These are phyloP conservation scores for Backusella psychrophila DNA, from an alignment of 192 early-diverging fungal genomes.

Conservation along the genomic window DNA sequence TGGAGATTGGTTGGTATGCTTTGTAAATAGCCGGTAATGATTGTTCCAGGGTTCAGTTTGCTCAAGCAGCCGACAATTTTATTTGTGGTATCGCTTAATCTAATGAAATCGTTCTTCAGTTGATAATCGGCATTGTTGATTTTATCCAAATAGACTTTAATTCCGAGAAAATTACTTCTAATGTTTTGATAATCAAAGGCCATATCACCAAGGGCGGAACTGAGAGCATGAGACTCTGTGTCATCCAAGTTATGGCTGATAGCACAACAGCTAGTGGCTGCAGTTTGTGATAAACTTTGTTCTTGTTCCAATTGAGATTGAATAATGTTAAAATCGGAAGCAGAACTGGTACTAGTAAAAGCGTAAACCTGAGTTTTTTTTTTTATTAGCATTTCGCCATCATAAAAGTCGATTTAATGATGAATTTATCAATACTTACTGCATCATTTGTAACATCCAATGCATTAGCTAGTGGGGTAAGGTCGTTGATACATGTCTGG, in stretches of 20 bases:
- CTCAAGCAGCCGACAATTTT: background rate
- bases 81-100: background rate
- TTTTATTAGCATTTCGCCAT: background rate
- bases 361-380: background rate
- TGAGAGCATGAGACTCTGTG: background rate
- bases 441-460: background rate
- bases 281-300: background rate
- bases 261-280: background rate
- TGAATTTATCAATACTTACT: background rate
- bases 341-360: background rate
- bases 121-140: background rate
- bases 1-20: no score
- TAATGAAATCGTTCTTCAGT: background rate
- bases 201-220: background rate
- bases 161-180: background rate
- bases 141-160: background rate
- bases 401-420: no score
- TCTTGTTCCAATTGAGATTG: background rate
- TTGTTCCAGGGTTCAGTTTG: background rate
- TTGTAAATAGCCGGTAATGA: no score
- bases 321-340: background rate
- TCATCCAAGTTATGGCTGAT: background rate
- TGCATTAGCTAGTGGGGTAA: background rate
- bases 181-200: background rate
- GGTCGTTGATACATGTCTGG: background rate